Conservation (phyloP, 140 eudicot species). For the Bidens hawaiensis region DNA sequence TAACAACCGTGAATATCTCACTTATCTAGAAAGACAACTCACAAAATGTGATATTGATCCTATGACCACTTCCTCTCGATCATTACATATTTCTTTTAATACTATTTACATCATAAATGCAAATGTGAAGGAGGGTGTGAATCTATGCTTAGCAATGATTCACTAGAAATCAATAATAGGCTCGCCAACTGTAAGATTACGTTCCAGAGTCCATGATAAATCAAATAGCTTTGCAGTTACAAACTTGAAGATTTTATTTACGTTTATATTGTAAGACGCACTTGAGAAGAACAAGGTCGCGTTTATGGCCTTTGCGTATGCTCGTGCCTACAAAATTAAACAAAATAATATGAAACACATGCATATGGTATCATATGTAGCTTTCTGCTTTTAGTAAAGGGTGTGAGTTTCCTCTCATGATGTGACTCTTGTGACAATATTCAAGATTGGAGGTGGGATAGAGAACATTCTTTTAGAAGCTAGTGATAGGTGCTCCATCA, state of each 20-base stretch:
- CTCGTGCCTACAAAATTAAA: conserved; percentile 52
- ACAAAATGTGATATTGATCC: conserved; percentile 2
- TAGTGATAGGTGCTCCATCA: conserved; percentile 24
- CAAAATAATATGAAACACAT: not conserved
- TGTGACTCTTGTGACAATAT: conserved; percentile 15
- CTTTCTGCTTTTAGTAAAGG: not conserved
- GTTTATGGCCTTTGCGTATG: conserved; percentile 76
- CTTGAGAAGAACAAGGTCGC: conserved; percentile 92
- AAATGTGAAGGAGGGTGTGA: conserved; percentile 21
- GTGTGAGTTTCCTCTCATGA: conserved; percentile 2
- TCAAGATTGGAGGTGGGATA: conserved; percentile 27
- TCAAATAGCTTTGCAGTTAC: conserved; percentile 82
- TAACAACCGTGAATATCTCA: not conserved
- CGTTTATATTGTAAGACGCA: conserved; percentile 83
- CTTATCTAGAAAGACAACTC: not conserved
- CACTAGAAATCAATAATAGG: conserved; percentile 76
- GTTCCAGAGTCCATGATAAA: conserved; percentile 70
- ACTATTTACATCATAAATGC: conserved; percentile 19
- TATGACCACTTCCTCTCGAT: conserved; percentile 29
- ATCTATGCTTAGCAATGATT: not conserved
- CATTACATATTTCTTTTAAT: conserved; percentile 6
- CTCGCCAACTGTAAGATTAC: conserved; percentile 87
- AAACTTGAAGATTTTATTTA: conserved; percentile 87
- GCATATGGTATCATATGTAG: not conserved
- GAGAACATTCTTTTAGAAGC: conserved; percentile 28